Evolutionary conservation across 208 protist genomes (phyloP).

Genomic region (Trypanosoma grayi): DNA sequence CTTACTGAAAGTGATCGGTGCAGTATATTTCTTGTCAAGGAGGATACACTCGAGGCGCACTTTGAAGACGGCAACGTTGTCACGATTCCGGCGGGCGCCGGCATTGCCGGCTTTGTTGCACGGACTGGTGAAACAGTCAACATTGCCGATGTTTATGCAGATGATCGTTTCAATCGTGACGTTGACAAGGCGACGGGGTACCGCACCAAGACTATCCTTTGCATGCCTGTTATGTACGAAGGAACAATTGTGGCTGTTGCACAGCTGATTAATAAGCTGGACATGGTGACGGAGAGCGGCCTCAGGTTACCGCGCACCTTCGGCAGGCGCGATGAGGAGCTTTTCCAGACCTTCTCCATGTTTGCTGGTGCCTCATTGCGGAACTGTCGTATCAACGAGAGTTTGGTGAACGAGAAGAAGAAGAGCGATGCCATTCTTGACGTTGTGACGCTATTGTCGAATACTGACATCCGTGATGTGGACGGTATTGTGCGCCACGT

Average conservation of each 20-base stretch:
- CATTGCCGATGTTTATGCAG: constrained; percentile 66
- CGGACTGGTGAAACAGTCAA: constrained; percentile 55
- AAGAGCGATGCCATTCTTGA: constrained; percentile 70
- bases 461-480: constrained; percentile 75
- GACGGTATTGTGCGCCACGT: constrained; percentile 64
- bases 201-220: constrained; percentile 68
- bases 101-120: constrained; percentile 74
- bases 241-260: constrained; percentile 69
- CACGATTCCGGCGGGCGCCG: constrained; percentile 39
- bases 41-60: constrained; percentile 54
- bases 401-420: constrained; percentile 58
- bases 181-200: constrained; percentile 74
- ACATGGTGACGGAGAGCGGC: constrained; percentile 54
- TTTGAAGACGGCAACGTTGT: constrained; percentile 74
- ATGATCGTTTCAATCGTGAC: constrained; percentile 63
- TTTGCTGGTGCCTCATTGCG: constrained; percentile 69
- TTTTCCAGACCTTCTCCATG: constrained; percentile 68
- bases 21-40: constrained; percentile 68
- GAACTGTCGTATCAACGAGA: constrained; percentile 71
- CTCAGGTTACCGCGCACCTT: constrained; percentile 47
- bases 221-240: constrained; percentile 66
- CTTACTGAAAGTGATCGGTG: constrained; percentile 72
- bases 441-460: constrained; percentile 67
- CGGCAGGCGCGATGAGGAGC: constrained; percentile 56
- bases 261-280: constrained; percentile 77